Evolutionary conservation across 83 land plant genomes (phyloP).

Genomic region (Thuja plicata): DNA sequence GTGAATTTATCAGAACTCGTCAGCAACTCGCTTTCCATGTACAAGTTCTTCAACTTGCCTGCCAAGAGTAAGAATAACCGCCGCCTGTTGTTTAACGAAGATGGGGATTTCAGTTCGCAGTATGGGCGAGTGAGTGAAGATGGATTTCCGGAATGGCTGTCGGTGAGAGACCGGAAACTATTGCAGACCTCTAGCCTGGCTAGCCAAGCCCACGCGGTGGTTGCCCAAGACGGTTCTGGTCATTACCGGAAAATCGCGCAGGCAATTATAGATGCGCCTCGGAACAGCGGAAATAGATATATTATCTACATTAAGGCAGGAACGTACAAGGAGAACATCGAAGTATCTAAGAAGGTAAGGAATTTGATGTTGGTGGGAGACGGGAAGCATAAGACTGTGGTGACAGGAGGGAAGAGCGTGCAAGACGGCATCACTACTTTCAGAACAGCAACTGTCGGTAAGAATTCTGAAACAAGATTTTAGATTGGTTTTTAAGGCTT

Average conservation of each 20-base stretch:
- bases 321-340: slow-evolving; percentile 5
- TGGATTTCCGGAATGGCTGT: slow-evolving; percentile 1
- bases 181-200: slow-evolving; percentile 3
- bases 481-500: no score
- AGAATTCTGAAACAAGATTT: not conserved
- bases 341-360: slow-evolving; percentile 20
- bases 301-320: no score
- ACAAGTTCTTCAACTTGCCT: slow-evolving; percentile 16
- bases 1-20: slow-evolving; percentile 11
- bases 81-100: not conserved
- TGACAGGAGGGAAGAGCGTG: slow-evolving; percentile 21
- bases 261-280: slow-evolving; percentile 33
- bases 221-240: slow-evolving; percentile 53
- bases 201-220: slow-evolving; percentile 2
- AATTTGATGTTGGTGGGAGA: slow-evolving; percentile 27
- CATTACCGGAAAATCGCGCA: slow-evolving; percentile 26
- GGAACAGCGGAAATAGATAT: not conserved
- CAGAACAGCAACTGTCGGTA: slow-evolving; percentile 22
- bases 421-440: slow-evolving; percentile 17
- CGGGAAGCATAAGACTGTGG: slow-evolving; percentile 17
- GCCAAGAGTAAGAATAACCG: not conserved
- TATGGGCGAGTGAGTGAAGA: not conserved
- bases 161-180: slow-evolving; percentile 15
- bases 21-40: slow-evolving; percentile 31
- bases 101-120: not conserved